Conservation (phyloP, 345 rosid species). For the Syzygium oleosum region DNA sequence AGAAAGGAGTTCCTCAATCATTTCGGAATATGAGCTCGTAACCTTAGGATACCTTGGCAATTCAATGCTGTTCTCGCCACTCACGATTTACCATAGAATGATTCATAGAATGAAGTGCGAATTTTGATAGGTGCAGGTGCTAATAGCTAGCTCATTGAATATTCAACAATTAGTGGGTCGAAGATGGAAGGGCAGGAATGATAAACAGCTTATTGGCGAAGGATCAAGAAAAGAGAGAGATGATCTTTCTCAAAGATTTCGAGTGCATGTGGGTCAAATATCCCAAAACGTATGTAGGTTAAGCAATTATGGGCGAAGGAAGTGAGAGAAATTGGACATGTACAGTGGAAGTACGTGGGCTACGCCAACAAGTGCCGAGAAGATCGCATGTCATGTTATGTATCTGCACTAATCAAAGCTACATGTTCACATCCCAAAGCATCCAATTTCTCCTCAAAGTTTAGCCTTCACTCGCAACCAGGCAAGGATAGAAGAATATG, state of each 20-base stretch:
- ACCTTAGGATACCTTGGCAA: neutral
- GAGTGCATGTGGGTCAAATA: neutral
- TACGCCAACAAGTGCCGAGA: neutral
- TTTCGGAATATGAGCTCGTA: neutral
- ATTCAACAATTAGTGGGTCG: neutral
- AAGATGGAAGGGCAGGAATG: neutral
- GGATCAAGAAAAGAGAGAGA: neutral
- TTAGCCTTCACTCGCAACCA: neutral
- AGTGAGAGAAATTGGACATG: neutral
- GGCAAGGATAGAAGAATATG: neutral
- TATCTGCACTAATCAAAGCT: neutral
- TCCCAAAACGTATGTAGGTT: neutral
- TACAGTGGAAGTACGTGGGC: neutral
- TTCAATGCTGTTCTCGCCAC: neutral
- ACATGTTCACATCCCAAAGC: neutral
- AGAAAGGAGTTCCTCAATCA: neutral
- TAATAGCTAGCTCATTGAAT: neutral
- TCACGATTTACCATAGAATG: neutral
- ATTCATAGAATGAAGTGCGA: neutral
- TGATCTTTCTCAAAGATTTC: neutral
- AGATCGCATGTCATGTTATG: neutral
- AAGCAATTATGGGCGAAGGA: neutral
- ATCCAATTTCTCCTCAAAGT: neutral
- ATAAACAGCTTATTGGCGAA: too few species aligned
- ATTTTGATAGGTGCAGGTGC: neutral